phyloP scores from a whole-genome alignment of 2,329 filamentous ascomycete species.

The Penicillium hesseltinei region DNA sequence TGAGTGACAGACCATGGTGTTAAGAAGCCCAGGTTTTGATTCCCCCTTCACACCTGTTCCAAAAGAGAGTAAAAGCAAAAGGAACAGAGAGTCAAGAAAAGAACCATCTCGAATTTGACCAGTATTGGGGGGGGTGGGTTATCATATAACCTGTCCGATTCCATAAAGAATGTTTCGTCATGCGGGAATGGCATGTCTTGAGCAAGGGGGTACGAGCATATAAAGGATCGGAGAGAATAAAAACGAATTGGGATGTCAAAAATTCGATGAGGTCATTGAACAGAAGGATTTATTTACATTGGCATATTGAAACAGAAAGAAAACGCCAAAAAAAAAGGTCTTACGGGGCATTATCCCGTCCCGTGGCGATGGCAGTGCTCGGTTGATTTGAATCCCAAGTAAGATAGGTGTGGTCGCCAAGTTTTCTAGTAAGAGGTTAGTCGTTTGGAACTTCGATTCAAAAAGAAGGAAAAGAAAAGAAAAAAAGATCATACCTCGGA shows the following conservation, averaged over 20 bases:
- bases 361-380: constrained; percentile 54
- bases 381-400: constrained; percentile 83
- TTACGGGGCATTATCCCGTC: constrained; percentile 49
- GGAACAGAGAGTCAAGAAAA: neutral
- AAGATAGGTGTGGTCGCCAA: constrained; percentile 95
- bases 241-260: constrained; percentile 13
- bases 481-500: constrained; percentile 64
- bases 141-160: constrained; percentile 1
- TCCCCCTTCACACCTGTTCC: constrained; percentile 10
- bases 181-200: constrained; percentile 19
- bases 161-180: constrained; percentile 23
- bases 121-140: neutral
- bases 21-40: constrained; percentile 11
- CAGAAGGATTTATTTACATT: constrained; percentile 20
- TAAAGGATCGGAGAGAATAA: neutral
- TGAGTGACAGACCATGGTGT: constrained; percentile 27
- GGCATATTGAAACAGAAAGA: constrained; percentile 6
- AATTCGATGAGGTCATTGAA: constrained; percentile 17
- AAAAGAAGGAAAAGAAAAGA: neutral
- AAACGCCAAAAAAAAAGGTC: neutral
- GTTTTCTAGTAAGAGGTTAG: constrained; percentile 62
- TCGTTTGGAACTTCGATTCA: neutral
- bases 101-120: neutral
- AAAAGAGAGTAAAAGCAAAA: neutral
- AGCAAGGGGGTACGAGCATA: constrained; percentile 16